phyloP scores from a whole-genome alignment of 768 basidiomycete species.

The Mycena vulgaris region DNA sequence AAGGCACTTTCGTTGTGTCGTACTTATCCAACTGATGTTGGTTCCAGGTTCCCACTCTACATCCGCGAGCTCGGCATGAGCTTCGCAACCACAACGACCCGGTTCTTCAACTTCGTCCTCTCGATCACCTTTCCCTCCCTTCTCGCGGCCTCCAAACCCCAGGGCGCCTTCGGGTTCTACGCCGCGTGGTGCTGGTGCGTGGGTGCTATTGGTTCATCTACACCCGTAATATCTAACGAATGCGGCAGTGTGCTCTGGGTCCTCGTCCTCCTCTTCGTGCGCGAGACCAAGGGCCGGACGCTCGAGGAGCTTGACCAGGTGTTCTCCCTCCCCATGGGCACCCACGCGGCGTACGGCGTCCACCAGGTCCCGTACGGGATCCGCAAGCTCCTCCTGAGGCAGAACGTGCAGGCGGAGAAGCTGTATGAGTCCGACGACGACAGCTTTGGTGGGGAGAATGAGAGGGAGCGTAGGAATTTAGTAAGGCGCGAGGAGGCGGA shows the following conservation, averaged over 20 bases:
- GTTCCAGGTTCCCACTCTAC: conserved; percentile 79
- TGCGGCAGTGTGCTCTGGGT: conserved; percentile 65
- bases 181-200: conserved; percentile 67
- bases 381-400: conserved; percentile 31
- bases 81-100: conserved; percentile 73
- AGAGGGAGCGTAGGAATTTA: conserved; percentile 22
- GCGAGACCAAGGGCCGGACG: conserved; percentile 79
- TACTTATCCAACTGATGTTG: background rate
- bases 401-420: conserved; percentile 24
- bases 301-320: conserved; percentile 79
- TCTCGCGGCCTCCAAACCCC: conserved; percentile 72
- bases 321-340: conserved; percentile 66
- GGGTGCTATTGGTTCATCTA: no score
- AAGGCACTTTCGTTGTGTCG: no score
- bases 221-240: no score
- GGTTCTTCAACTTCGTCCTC: conserved; percentile 77
- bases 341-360: conserved; percentile 67
- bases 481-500: conserved; percentile 16
- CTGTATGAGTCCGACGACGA: conserved; percentile 38
- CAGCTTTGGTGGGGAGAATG: conserved; percentile 17
- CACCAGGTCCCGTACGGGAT: conserved; percentile 32
- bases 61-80: conserved; percentile 82
- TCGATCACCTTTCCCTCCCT: conserved; percentile 82
- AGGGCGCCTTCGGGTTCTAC: conserved; percentile 85
- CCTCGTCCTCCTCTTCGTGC: conserved; percentile 74